Conservation (phyloP, 225 moss, liverwort and hornwort genomes). For the Bryoerythrophyllum caledonicum region DNA sequence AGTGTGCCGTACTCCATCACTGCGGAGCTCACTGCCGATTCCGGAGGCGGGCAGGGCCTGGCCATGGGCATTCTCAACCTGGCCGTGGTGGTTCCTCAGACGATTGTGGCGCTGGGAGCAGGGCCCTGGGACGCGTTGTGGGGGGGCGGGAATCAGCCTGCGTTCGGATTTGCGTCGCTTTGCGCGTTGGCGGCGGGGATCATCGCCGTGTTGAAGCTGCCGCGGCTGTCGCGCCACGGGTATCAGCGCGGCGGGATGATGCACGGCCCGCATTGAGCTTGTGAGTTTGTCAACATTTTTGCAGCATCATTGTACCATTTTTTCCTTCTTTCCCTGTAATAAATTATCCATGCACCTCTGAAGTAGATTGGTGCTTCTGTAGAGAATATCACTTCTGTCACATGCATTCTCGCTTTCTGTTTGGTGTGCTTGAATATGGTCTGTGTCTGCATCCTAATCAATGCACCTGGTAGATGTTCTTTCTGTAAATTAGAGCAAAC, state of each 20-base stretch:
- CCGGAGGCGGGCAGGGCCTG: conserved; percentile 91
- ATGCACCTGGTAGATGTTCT: background rate
- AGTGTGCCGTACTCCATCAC: conserved; percentile 87
- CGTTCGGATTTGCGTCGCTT: conserved; percentile 74
- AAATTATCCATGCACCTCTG: conserved; percentile 20
- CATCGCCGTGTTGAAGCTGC: conserved; percentile 67
- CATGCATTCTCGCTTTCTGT: background rate
- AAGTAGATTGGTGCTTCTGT: conserved; percentile 14
- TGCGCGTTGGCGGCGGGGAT: conserved; percentile 71
- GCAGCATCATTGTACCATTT: conserved; percentile 34
- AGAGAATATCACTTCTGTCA: background rate
- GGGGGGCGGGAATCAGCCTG: conserved; percentile 85
- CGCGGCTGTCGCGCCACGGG: conserved; percentile 63
- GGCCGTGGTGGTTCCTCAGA: conserved; percentile 84
- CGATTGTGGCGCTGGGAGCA: conserved; percentile 75
- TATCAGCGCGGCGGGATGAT: conserved; percentile 54
- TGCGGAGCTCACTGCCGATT: conserved; percentile 76
- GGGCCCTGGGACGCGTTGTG: conserved; percentile 90
- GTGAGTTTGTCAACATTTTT: background rate
- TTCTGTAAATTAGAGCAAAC: too few species aligned
- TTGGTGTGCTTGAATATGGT: background rate
- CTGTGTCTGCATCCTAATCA: background rate
- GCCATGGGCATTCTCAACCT: conserved; percentile 94
- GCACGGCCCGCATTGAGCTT: conserved; percentile 47
- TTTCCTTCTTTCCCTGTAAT: conserved; percentile 9